Base-by-base conservation (phyloP, 2,329 filamentous ascomycete species). In the Clonostachys byssicola region DNA sequence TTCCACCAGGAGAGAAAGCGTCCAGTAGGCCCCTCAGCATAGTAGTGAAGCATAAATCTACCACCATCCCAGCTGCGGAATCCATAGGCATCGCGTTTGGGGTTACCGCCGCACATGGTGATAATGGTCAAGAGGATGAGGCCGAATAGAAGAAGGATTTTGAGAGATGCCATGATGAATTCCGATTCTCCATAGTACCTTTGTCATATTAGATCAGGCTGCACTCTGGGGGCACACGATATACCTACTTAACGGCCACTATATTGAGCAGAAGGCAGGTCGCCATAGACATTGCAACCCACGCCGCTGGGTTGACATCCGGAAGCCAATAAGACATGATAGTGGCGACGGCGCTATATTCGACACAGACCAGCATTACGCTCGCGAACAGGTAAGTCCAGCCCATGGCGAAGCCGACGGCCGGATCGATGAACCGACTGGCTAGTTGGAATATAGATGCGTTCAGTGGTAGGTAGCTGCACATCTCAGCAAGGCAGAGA, bases 51-150 rank as follows among this genome's bases (percentile, higher is more conserved):
- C 58, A 70, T 65, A 30, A 58, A 56, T 45, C 58, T 58, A 23
- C 60, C 62, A 4, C 51, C 51, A 14, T 56, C 57, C 67, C 79
- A 83, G 60, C 77, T 74, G 23, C 81, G 72, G 60, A 86, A 86
- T n/a, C 82, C 82, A 54, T 80, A 83, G n/a, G 77, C 68, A 54
- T 85, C 81, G 18, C 73, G 64, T 9, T 75, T 60, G 1, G 85
- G 85, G 55, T 87, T 87, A 9, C 80, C 85, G 18, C n/a, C n/a
- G n/a, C n/a, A n/a, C n/a, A n/a, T n/a, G n/a, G n/a, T n/a, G n/a
- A n/a, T n/a, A n/a, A n/a, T 84, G 5, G 85, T 86, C 63, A 81
- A 81, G 56, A 74, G 60, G 51, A 85, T 74, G 46, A 86, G 68
- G 3, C 78, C 78, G 47, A 84, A 53, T 16, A 73, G 60, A n/a